A percentile compares a stretch with the other conserved stretches of the same genome.
phyloP scores from a whole-genome alignment of 805 yeast species.

The Groenewaldozyma salmanticensis region DNA sequence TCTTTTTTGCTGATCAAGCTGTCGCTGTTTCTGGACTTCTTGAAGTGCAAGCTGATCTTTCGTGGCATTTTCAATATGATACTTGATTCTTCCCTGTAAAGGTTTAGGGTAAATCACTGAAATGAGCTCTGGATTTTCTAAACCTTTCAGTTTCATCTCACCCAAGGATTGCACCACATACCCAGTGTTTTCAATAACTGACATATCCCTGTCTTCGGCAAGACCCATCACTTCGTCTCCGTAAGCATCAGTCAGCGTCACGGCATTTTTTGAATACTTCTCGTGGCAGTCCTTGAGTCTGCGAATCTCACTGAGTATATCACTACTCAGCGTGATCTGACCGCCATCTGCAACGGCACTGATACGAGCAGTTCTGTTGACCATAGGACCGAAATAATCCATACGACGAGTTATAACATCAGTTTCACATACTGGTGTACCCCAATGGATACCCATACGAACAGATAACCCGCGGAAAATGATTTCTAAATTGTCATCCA shows the following conservation, averaged over 20 bases:
- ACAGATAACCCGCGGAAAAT: slow-evolving; percentile 87
- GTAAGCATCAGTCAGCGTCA: slow-evolving; percentile 32
- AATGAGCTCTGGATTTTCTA: slow-evolving; percentile 84
- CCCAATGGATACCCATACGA: slow-evolving; percentile 99
- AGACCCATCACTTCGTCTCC: slow-evolving; percentile 38
- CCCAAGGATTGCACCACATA: slow-evolving; percentile 64
- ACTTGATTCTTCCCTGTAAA: slow-evolving; percentile 9
- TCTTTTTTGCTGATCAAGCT: too few relatives aligned
- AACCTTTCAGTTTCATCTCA: slow-evolving; percentile 82
- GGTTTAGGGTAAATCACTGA: slow-evolving; percentile 64
- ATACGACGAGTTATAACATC: slow-evolving; percentile 93
- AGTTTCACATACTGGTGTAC: slow-evolving; percentile 89
- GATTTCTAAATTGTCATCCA: slow-evolving; percentile 47
- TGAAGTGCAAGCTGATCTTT: background rate
- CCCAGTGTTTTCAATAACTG: slow-evolving; percentile 57
- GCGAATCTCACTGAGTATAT: slow-evolving; percentile 64
- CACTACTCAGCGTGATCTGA: slow-evolving; percentile 81
- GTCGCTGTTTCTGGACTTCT: too few relatives aligned
- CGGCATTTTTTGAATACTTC: slow-evolving; percentile 21
- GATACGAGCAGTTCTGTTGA: slow-evolving; percentile 86
- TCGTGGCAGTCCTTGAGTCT: slow-evolving; percentile 30
- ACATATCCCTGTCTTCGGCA: slow-evolving; percentile 55
- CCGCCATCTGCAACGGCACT: slow-evolving; percentile 97
- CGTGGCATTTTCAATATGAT: slow-evolving; percentile 4
- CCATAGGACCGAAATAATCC: slow-evolving; percentile 99